A percentile compares a stretch with the other conserved stretches of the same genome.
Conservation (phyloP, 148 eudicot genomes). For the Chenopodium berlandieri region DNA sequence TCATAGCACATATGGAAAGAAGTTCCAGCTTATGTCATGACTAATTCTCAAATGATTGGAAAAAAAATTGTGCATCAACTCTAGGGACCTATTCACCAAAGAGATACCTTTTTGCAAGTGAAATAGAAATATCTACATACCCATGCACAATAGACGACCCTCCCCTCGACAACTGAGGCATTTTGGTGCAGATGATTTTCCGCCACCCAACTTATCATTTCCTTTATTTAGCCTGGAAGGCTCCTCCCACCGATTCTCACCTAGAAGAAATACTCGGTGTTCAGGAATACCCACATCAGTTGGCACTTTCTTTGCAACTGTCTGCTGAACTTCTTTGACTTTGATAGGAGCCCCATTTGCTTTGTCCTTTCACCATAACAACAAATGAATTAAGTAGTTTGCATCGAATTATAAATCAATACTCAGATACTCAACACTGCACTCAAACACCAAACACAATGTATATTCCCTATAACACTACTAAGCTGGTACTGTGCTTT, state of each 20-base stretch:
- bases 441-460: background rate
- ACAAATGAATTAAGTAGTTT: slow-evolving; percentile 4
- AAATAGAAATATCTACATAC: slow-evolving; percentile 33
- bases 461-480: background rate
- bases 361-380: slow-evolving; percentile 33
- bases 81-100: background rate
- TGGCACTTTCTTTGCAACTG: slow-evolving; percentile 38
- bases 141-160: slow-evolving; percentile 83
- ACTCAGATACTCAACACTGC: background rate
- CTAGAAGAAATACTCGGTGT: slow-evolving; percentile 78
- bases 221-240: slow-evolving; percentile 63
- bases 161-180: slow-evolving; percentile 78
- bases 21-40: background rate
- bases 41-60: background rate
- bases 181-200: slow-evolving; percentile 34
- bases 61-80: background rate
- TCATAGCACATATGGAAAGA: background rate
- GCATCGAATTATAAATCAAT: background rate
- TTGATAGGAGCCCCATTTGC: slow-evolving; percentile 59
- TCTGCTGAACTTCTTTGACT: slow-evolving; percentile 44
- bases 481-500: background rate
- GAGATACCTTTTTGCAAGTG: background rate
- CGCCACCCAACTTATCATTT: slow-evolving; percentile 33
- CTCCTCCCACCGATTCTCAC: slow-evolving; percentile 98
- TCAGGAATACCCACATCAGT: slow-evolving; percentile 31